These are phyloP conservation scores for Candida xyloterini DNA, from an alignment of 805 yeast species.

Conservation along the genomic window DNA sequence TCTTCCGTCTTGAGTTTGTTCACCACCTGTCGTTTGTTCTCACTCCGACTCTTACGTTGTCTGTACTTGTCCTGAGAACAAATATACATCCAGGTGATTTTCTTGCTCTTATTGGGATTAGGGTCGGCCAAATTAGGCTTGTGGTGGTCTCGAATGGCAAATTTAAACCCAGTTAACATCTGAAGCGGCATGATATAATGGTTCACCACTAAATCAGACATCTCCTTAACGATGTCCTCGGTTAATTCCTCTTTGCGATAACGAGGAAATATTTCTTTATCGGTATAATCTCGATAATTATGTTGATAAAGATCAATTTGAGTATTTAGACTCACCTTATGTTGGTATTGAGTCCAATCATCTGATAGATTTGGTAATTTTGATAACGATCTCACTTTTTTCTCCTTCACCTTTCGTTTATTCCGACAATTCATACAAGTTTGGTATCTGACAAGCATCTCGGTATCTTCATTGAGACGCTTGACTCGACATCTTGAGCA, in stretches of 20 bases:
- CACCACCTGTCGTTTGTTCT: slow-evolving; percentile 35
- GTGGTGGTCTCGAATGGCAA: slow-evolving; percentile 45
- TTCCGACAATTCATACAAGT: slow-evolving; percentile 41
- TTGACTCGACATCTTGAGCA: slow-evolving; percentile 45
- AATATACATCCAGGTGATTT: slow-evolving; percentile 42
- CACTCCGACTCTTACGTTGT: slow-evolving; percentile 42
- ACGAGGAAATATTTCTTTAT: slow-evolving; percentile 33
- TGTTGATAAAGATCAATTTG: slow-evolving; percentile 36
- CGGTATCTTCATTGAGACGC: slow-evolving; percentile 33
- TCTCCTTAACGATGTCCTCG: slow-evolving; percentile 31
- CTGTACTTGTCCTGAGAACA: slow-evolving; percentile 44
- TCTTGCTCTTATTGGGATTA: slow-evolving; percentile 39
- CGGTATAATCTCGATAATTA: slow-evolving; percentile 34
- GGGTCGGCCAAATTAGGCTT: slow-evolving; percentile 31
- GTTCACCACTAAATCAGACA: slow-evolving; percentile 35
- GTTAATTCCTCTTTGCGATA: slow-evolving; percentile 33
- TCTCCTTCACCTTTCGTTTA: slow-evolving; percentile 37
- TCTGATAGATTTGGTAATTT: slow-evolving; percentile 36
- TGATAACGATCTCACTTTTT: slow-evolving; percentile 27
- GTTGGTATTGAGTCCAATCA: slow-evolving; percentile 33
- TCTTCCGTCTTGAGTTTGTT: slow-evolving; percentile 41
- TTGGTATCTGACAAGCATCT: slow-evolving; percentile 37
- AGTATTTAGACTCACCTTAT: slow-evolving; percentile 34
- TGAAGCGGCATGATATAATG: slow-evolving; percentile 40
- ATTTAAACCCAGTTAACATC: slow-evolving; percentile 39